Evolutionary conservation across 768 basidiomycete species (phyloP), one percentile per base, ranked within the genome.

Genomic region (Chalciporus sphaerocephalus): DNA sequence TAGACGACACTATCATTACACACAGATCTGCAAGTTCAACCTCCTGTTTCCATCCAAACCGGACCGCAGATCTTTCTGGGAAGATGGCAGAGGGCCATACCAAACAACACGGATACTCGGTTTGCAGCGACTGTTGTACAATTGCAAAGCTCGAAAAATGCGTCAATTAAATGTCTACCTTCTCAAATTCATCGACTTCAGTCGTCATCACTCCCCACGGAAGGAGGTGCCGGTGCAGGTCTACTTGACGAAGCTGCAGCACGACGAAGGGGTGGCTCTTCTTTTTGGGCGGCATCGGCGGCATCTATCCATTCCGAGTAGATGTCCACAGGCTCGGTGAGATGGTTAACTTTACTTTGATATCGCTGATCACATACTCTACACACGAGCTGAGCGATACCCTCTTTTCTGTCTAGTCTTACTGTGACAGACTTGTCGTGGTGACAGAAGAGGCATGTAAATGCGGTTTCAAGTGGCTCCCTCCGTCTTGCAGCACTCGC

Each of bases 261-360:
- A 34, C 82, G 78, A 30, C 80, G 78, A 25, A 69, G 61, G 20
- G 69, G 58, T 4, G 74, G 72, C 15, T 77, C 78, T 39, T 85
- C 80, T 47, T 72, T 76, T 61, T 89, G 84, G 25, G 87, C 88
- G 8, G 85, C 83, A 61, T 91, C 88, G 6, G 87, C 86, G 39
- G 88, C 88, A 61, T 91, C 88, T 51, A 92, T 89, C 90, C 90
- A 92, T 60, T 90, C 87, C 6, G 89, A 90, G 62, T 91, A 92
- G 23, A 92, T 87, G 64, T 92, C 90, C 46, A 92, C 81, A 13
- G 90, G 80, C 54, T 92, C 90, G 1, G 89, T 90, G 42, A 92
- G 72, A 63, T 92, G 87, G 56, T 89, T 87, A 44, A 84, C 84
- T 76, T 87, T 90, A 69, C 86, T 86, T 63, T 91, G 89, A 59